A percentile compares a stretch with the other conserved stretches of the same genome.
These are phyloP conservation scores for Boletus barrowsii DNA, from an alignment of 768 basidiomycete genomes.

Conservation along the genomic window DNA sequence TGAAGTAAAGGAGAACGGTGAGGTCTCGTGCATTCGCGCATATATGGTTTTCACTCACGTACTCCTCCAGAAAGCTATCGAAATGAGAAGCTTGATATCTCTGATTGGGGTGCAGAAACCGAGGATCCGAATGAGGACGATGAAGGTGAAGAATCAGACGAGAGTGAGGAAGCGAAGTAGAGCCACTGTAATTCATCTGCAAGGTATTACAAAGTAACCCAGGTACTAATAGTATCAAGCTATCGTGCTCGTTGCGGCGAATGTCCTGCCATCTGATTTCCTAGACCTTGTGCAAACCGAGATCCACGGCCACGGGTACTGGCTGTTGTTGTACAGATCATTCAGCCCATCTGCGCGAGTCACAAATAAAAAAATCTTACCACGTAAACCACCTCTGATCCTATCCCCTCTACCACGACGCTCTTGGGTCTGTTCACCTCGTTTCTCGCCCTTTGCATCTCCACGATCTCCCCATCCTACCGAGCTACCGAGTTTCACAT, in stretches of 20 bases:
- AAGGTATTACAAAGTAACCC: not conserved
- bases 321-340: slow-evolving; percentile 35
- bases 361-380: slow-evolving; percentile 34
- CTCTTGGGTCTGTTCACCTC: slow-evolving; percentile 76
- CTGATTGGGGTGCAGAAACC: slow-evolving; percentile 48
- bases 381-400: slow-evolving; percentile 53
- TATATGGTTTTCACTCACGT: not conserved
- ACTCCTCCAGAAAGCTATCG: slow-evolving; percentile 45
- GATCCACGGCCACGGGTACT: slow-evolving; percentile 70
- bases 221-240: slow-evolving; percentile 1
- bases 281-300: slow-evolving; percentile 81
- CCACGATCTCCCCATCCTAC: slow-evolving; percentile 53
- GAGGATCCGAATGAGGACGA: slow-evolving; percentile 28
- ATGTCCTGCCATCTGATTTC: slow-evolving; percentile 66
- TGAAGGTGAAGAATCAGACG: slow-evolving; percentile 13
- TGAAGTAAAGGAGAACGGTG: slow-evolving; percentile 65
- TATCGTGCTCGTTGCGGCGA: slow-evolving; percentile 21
- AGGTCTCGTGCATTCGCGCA: slow-evolving; percentile 8
- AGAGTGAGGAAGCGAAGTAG: slow-evolving; percentile 9
- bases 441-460: slow-evolving; percentile 64
- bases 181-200: not conserved
- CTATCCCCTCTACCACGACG: slow-evolving; percentile 70
- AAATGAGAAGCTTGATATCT: slow-evolving; percentile 55
- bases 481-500: slow-evolving; percentile 73
- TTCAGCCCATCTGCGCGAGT: not conserved